phyloP scores from a whole-genome alignment of 176 grass and related monocot species.

The Musa troglodytarum region DNA sequence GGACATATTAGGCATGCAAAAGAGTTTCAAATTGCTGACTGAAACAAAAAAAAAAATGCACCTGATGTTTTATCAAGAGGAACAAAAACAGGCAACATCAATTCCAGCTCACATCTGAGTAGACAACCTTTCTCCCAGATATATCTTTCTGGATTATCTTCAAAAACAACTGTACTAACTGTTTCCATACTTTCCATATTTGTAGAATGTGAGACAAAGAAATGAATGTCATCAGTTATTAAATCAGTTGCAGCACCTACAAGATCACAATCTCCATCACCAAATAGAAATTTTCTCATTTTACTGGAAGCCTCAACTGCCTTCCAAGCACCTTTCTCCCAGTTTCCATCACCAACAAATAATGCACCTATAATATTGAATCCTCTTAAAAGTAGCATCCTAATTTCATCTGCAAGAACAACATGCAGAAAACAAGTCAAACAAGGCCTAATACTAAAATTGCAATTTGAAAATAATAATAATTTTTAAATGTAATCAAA shows the following conservation, averaged over 20 bases:
- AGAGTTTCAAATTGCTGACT: background rate
- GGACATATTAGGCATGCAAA: background rate
- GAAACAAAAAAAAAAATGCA: constrained; percentile 18
- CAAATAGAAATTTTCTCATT: constrained; percentile 44
- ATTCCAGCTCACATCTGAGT: constrained; percentile 43
- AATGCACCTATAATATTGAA: constrained; percentile 77
- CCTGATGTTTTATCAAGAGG: constrained; percentile 37
- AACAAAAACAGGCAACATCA: constrained; percentile 71
- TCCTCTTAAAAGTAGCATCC: constrained; percentile 48
- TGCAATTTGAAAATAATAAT: background rate
- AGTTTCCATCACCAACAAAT: constrained; percentile 29
- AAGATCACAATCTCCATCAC: constrained; percentile 42
- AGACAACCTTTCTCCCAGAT: constrained; percentile 84
- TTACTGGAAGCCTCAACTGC: constrained; percentile 38
- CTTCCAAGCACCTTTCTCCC: constrained; percentile 22
- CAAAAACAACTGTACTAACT: constrained; percentile 45
- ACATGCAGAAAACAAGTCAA: constrained; percentile 7
- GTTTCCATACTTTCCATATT: constrained; percentile 25
- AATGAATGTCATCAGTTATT: constrained; percentile 36
- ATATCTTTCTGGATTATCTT: constrained; percentile 48
- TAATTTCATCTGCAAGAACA: constrained; percentile 55
- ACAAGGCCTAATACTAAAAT: background rate
- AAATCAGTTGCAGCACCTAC: constrained; percentile 36
- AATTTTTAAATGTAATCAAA: background rate
- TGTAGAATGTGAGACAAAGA: constrained; percentile 32